Conservation (phyloP, 2,329 filamentous ascomycete species). For the Endocalyx cinctus region DNA sequence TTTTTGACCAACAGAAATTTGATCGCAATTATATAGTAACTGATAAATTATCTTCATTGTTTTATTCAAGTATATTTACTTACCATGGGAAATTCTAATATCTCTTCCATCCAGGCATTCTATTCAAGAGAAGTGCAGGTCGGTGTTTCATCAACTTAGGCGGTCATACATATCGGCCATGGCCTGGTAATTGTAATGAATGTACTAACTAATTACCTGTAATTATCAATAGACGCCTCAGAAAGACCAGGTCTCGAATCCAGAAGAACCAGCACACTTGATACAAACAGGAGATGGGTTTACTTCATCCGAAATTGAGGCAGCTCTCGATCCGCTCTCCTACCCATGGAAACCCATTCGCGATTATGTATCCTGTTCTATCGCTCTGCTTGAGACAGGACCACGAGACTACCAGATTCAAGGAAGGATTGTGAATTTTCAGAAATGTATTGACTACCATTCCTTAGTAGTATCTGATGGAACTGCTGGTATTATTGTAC, state of each 20-base stretch:
- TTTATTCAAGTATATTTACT: no score
- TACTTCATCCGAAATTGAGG: slow-evolving; percentile 40
- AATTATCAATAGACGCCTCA: no score
- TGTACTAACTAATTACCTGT: no score
- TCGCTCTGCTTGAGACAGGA: slow-evolving; percentile 44
- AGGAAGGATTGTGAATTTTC: slow-evolving; percentile 54
- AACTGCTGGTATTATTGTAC: slow-evolving; percentile 47
- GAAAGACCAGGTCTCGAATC: no score
- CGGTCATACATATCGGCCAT: no score
- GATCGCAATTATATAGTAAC: no score
- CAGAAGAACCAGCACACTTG: slow-evolving; percentile 7
- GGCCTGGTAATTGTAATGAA: no score
- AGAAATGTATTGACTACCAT: slow-evolving; percentile 42
- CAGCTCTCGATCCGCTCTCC: slow-evolving; percentile 31
- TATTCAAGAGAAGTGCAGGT: slow-evolving; percentile 23
- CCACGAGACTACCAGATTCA: slow-evolving; percentile 45
- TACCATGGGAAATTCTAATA: slow-evolving; percentile 9
- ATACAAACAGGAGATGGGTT: slow-evolving; percentile 45
- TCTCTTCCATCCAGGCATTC: slow-evolving; percentile 31
- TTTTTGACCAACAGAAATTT: no score
- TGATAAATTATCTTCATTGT: no score
- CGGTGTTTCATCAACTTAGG: not conserved
- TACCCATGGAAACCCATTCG: slow-evolving; percentile 36
- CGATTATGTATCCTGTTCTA: slow-evolving; percentile 42
- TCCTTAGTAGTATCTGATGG: slow-evolving; percentile 54